A percentile compares a stretch with the other conserved stretches of the same genome.
These are phyloP conservation scores for Microdochium trichocladiopsis DNA, from an alignment of 2,329 filamentous ascomycete genomes.

Conservation along the genomic window DNA sequence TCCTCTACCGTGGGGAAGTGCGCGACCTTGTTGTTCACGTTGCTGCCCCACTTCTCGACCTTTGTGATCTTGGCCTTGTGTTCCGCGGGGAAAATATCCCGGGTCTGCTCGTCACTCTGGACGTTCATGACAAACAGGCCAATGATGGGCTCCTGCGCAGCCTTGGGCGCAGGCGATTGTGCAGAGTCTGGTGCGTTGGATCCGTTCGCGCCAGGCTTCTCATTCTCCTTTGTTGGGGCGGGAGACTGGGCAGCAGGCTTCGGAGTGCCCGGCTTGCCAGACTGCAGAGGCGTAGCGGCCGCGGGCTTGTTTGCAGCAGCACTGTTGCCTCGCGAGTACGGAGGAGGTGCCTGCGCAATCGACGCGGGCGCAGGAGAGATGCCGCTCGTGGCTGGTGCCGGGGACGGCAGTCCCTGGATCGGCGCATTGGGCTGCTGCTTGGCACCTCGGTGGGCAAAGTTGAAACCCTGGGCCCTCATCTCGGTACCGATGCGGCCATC, in stretches of 20 bases:
- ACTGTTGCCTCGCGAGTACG: slow-evolving; percentile 21
- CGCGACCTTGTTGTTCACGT: slow-evolving; percentile 66
- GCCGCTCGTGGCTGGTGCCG: slow-evolving; percentile 24
- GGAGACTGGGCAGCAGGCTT: slow-evolving; percentile 32
- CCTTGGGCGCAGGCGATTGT: slow-evolving; percentile 54
- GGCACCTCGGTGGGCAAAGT: slow-evolving; percentile 90
- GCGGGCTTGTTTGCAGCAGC: slow-evolving; percentile 30
- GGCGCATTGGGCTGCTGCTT: slow-evolving; percentile 56
- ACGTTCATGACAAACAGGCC: slow-evolving; percentile 88
- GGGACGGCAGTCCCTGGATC: slow-evolving; percentile 23
- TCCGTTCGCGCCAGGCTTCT: slow-evolving; percentile 50
- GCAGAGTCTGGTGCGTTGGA: slow-evolving; percentile 40
- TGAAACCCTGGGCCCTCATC: slow-evolving; percentile 98
- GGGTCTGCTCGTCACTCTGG: slow-evolving; percentile 74
- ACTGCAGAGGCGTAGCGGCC: slow-evolving; percentile 30
- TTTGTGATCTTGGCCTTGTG: slow-evolving; percentile 75
- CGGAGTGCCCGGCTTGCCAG: slow-evolving; percentile 39
- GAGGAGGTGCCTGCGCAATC: slow-evolving; percentile 12
- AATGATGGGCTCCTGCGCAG: slow-evolving; percentile 58
- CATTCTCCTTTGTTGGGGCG: slow-evolving; percentile 44
- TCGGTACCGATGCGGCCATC: slow-evolving; percentile 94
- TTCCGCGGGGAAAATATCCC: slow-evolving; percentile 74
- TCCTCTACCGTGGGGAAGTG: slow-evolving; percentile 77
- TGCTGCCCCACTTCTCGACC: slow-evolving; percentile 70
- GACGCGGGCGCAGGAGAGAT: slow-evolving; percentile 19